These are phyloP conservation scores for Teunomyces cretensis DNA, from an alignment of 805 yeast genomes.

Conservation along the genomic window DNA sequence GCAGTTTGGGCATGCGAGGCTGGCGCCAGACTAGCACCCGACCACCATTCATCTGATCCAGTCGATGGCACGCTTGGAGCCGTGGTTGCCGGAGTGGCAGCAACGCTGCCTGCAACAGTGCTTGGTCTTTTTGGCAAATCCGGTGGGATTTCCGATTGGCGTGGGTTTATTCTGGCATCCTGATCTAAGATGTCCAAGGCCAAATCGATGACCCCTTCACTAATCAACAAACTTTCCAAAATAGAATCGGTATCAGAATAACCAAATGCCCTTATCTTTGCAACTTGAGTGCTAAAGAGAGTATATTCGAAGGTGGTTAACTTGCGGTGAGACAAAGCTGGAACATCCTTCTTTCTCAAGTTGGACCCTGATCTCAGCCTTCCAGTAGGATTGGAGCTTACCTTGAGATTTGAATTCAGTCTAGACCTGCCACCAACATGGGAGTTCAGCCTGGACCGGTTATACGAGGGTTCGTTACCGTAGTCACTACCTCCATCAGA, in stretches of 20 bases:
- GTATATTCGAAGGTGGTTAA: slow-evolving; percentile 54
- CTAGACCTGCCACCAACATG: slow-evolving; percentile 12
- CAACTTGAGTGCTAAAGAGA: slow-evolving; percentile 50
- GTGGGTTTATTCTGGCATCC: slow-evolving; percentile 34
- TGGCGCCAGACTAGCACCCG: slow-evolving; percentile 1
- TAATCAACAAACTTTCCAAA: slow-evolving; percentile 60
- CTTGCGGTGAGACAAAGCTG: slow-evolving; percentile 49
- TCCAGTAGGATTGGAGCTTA: slow-evolving; percentile 13
- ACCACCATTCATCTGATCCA: slow-evolving; percentile 34
- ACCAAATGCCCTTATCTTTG: slow-evolving; percentile 51
- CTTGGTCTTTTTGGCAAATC: slow-evolving; percentile 42
- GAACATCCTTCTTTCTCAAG: slow-evolving; percentile 17
- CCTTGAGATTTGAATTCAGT: slow-evolving; percentile 11
- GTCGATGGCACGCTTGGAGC: slow-evolving; percentile 6
- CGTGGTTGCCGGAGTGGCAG: slow-evolving; percentile 19
- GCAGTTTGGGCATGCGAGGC: slow-evolving; percentile 11
- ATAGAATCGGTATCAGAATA: slow-evolving; percentile 54
- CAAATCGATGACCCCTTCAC: slow-evolving; percentile 56
- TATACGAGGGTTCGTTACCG: slow-evolving; percentile 4
- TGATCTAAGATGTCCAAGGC: slow-evolving; percentile 60
- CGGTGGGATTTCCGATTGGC: slow-evolving; percentile 47
- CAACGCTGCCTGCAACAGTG: slow-evolving; percentile 11
- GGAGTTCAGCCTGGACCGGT: slow-evolving; percentile 5
- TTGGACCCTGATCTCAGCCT: slow-evolving; percentile 12
- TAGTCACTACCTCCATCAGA: slow-evolving; percentile 20